Base-by-base conservation (phyloP, 2,329 filamentous ascomycete genomes). In the Penicillium occitanis region DNA sequence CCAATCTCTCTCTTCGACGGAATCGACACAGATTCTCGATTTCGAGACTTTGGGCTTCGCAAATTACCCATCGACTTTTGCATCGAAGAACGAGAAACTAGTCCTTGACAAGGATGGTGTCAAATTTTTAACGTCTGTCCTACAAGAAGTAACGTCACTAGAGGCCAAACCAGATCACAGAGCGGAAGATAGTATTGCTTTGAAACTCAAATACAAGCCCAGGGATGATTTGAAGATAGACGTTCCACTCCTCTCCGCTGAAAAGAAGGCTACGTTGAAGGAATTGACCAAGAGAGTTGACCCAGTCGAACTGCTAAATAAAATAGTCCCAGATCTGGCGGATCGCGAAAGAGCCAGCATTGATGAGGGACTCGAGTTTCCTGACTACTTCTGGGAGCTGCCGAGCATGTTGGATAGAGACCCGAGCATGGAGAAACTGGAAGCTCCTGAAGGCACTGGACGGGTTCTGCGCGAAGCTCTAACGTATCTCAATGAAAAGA, bases 301-400 rank as follows among this genome's bases (percentile, higher is more conserved):
- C n/a, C 61, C 61, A 3, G 17, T 46, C 10, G 42, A 50, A 6
- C 19, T 60, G 13, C 35, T 63, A 6, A 37, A 66, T 6, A 71
- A 64, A 5, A 70, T 75, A 4, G 40, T 79, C 6, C 61, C 65
- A 7, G 19, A 44, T 17, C 51, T 67, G 17, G 40, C 30, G 25
- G 19, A 58, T 51, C 71, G 78, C 81, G 64, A 66, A 70, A 1
- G 64, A 79, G 1, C 64, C 77, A 44, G 73, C 74, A 73, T 78
- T 2, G 83, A 82, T 61, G 80, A 83, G 67, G 75, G 78, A 0
- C 68, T 83, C 1, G 68, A 71, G 0, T 84, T 81, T 78, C 78
- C 81, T 1, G 66, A 69, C 0, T 73, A 69, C n/a, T 79, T 76
- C 61, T 65, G 68, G n/a, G 63, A 69, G 3, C 73, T 78, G 51